Conservation (phyloP, 306 rosid genomes). For the Vigna trinervia region DNA sequence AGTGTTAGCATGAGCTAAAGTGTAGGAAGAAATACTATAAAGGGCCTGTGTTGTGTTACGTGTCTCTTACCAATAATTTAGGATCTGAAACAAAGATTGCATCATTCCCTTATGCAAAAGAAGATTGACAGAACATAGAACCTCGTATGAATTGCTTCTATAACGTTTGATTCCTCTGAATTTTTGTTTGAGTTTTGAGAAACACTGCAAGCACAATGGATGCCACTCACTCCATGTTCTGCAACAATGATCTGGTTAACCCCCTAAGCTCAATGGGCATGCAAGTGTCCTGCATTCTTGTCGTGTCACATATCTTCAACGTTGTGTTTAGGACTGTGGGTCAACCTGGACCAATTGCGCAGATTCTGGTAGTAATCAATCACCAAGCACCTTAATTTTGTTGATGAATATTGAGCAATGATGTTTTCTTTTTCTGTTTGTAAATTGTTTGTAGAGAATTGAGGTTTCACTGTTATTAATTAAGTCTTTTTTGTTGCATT, state of each 20-base stretch:
- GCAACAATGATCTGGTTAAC: slow-evolving; percentile 65
- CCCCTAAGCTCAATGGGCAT: slow-evolving; percentile 88
- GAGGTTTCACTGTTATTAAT: neutral
- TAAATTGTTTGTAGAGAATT: no score
- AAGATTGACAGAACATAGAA: slow-evolving; percentile 5
- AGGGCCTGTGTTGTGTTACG: slow-evolving; percentile 29
- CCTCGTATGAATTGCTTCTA: neutral
- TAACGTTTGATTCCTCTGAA: slow-evolving; percentile 14
- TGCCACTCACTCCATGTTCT: slow-evolving; percentile 71
- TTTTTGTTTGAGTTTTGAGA: slow-evolving; percentile 1
- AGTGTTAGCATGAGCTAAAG: slow-evolving; percentile 34
- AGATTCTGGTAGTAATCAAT: slow-evolving; percentile 62
- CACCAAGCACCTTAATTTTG: neutral
- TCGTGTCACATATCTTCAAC: slow-evolving; percentile 86
- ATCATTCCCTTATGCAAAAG: slow-evolving; percentile 5
- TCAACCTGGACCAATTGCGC: slow-evolving; percentile 93
- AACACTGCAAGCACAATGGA: slow-evolving; percentile 62
- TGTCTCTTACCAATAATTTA: slow-evolving; percentile 46
- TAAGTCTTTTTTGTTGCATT: slow-evolving; percentile 19
- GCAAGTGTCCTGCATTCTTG: slow-evolving; percentile 88
- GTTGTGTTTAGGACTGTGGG: slow-evolving; percentile 76
- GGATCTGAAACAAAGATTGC: slow-evolving; percentile 49
- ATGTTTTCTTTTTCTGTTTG: neutral
- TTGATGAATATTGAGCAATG: neutral
- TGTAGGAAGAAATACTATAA: slow-evolving; percentile 44